A percentile compares a stretch with the other conserved stretches of the same genome.
Evolutionary conservation across 371 early-diverging fungal genomes (phyloP).

Genomic region (Rhizomucor pusillus): DNA sequence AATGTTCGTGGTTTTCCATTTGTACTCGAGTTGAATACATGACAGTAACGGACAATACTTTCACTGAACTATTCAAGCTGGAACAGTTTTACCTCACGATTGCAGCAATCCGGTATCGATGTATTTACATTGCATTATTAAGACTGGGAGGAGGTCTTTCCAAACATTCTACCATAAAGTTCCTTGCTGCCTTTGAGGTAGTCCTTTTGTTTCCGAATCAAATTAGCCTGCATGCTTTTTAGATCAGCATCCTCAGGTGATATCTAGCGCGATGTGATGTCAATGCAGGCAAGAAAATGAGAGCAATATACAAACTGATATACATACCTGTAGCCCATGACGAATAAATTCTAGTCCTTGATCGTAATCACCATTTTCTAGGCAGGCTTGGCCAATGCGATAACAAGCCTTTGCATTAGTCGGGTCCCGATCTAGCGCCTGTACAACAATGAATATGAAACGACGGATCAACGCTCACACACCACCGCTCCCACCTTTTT

Average conservation of each 20-base stretch:
- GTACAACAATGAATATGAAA: background rate
- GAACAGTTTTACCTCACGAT: too few relatives aligned
- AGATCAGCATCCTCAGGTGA: background rate
- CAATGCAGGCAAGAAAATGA: background rate
- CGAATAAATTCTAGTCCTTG: conserved; percentile 46
- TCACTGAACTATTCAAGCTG: too few relatives aligned
- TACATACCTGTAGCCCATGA: conserved; percentile 41
- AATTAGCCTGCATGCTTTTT: background rate
- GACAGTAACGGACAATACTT: too few relatives aligned
- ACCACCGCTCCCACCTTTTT: conserved; percentile 22
- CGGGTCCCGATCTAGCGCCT: conserved; percentile 52
- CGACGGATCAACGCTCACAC: background rate
- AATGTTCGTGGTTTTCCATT: too few relatives aligned
- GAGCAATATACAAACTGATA: background rate
- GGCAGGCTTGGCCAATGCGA: conserved; percentile 58
- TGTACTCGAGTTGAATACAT: too few relatives aligned
- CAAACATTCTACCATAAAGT: conserved; percentile 1
- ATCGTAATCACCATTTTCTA: conserved; percentile 52
- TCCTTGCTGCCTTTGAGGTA: background rate
- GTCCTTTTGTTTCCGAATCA: background rate
- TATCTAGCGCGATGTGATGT: background rate
- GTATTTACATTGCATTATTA: too few relatives aligned
- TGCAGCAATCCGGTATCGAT: background rate
- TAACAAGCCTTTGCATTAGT: conserved; percentile 62
- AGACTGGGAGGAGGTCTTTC: background rate